A percentile compares a stretch with the other conserved stretches of the same genome.
phyloP scores from a whole-genome alignment of 2,329 filamentous ascomycete species.

The Colletotrichum aenigma region DNA sequence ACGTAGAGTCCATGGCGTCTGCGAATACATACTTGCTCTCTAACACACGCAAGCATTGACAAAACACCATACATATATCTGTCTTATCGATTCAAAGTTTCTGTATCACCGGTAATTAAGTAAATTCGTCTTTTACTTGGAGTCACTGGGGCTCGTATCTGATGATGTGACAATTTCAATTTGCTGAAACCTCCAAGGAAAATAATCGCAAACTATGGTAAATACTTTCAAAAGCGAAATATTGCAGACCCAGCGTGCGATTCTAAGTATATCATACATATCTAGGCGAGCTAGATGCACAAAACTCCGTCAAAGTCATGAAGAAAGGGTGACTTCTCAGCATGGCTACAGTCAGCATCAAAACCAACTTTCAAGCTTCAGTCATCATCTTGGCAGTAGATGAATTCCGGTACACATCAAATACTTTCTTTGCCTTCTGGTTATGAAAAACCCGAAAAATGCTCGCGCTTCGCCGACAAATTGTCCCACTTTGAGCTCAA shows the following conservation, averaged over 20 bases:
- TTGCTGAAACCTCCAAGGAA: background rate
- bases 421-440: background rate
- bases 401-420: background rate
- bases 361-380: background rate
- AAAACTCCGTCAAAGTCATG: background rate
- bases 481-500: background rate
- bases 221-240: background rate
- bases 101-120: background rate
- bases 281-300: background rate
- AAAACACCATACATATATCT: background rate
- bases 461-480: background rate
- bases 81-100: background rate
- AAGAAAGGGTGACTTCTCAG: background rate
- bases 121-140: background rate
- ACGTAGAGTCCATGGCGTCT: background rate
- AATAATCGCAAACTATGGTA: background rate
- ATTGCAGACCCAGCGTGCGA: background rate
- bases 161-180: background rate
- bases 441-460: background rate
- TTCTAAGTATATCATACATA: background rate
- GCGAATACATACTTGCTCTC: background rate
- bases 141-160: background rate
- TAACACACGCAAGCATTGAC: background rate
- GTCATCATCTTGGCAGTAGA: background rate
- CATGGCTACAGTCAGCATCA: background rate